Evolutionary conservation across 176 grass and related monocot genomes (phyloP).

Genomic region (Secale cereale): DNA sequence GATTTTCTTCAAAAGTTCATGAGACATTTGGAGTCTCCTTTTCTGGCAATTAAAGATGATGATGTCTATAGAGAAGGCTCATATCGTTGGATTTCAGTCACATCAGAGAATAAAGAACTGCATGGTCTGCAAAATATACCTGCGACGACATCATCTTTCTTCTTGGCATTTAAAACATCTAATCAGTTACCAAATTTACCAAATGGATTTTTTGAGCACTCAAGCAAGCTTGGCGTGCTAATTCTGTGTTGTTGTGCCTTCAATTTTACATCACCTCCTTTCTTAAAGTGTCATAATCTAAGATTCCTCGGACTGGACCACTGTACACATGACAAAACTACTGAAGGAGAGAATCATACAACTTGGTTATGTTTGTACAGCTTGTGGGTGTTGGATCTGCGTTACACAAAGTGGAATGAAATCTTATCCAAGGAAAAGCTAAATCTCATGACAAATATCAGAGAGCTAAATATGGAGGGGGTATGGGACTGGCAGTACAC

Average conservation of each 20-base stretch:
- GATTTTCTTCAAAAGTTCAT: accelerated
- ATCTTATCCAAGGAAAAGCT: neutral
- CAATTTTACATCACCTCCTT: slow-evolving; percentile 14
- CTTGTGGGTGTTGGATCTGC: neutral
- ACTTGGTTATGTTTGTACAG: neutral
- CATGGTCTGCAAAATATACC: neutral
- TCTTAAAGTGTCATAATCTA: neutral
- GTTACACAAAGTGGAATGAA: neutral
- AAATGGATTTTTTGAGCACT: neutral
- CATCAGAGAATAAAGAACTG: neutral
- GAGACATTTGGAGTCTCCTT: neutral
- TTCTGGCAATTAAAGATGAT: neutral
- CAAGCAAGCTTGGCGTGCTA: neutral
- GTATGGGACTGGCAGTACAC: neutral
- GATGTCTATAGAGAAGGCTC: neutral
- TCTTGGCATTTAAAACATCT: neutral
- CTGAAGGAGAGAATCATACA: neutral
- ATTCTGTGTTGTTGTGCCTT: neutral
- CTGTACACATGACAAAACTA: neutral
- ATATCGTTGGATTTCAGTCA: neutral
- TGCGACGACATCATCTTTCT: neutral
- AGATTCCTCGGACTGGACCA: slow-evolving; percentile 10
- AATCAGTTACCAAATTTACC: neutral
- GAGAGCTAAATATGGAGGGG: neutral
- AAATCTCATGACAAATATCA: neutral